Conservation (phyloP, 1,284 basidiomycete species). For the Microbotryum lychnidis-dioicae region DNA sequence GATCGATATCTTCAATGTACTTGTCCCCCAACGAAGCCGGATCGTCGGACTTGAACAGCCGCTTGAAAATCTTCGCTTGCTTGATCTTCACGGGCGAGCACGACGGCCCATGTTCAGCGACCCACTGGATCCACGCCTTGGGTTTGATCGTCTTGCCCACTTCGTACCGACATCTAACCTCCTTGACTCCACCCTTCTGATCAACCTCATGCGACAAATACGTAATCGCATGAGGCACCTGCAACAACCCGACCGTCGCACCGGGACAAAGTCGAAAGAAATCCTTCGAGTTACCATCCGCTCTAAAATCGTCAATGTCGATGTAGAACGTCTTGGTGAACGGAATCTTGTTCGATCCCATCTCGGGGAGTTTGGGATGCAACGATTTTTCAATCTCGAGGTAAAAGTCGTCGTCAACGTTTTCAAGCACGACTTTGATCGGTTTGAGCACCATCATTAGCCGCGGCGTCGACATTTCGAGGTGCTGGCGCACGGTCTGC, state of each 20-base stretch:
- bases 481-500: conserved; percentile 75
- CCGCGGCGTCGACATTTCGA: conserved; percentile 80
- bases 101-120: conserved; percentile 70
- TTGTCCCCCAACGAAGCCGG: conserved; percentile 57
- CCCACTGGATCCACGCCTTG: conserved; percentile 97
- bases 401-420: conserved; percentile 78
- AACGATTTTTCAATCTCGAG: conserved; percentile 81
- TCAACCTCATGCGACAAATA: conserved; percentile 79
- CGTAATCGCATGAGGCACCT: conserved; percentile 91
- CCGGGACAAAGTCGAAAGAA: conserved; percentile 97
- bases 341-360: conserved; percentile 74
- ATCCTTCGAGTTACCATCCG: conserved; percentile 74
- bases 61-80: conserved; percentile 87
- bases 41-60: conserved; percentile 88
- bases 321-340: conserved; percentile 90
- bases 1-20: conserved; percentile 68
- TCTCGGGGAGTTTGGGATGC: conserved; percentile 85
- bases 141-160: conserved; percentile 56
- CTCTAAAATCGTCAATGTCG: conserved; percentile 86
- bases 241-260: conserved; percentile 93
- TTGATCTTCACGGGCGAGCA: conserved; percentile 74
- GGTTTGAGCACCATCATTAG: conserved; percentile 89
- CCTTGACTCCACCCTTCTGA: conserved; percentile 60
- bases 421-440: conserved; percentile 83
- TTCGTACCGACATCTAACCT: conserved; percentile 74